phyloP scores from a whole-genome alignment of 2,329 filamentous ascomycete species.

The Cercospora brassicicola region DNA sequence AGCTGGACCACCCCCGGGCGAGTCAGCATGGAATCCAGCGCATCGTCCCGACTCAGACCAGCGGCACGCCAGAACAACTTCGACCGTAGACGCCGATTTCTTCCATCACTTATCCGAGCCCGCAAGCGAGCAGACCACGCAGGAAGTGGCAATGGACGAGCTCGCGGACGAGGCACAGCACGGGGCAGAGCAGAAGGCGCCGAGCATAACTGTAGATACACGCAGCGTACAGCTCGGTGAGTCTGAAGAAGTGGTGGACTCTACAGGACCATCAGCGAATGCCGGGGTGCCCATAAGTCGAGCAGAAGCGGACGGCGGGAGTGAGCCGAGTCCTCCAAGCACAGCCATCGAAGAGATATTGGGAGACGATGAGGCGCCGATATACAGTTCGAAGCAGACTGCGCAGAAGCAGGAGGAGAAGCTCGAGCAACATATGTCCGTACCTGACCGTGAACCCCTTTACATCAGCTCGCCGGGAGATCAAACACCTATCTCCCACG shows the following conservation, averaged over 20 bases:
- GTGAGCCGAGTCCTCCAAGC: conserved; percentile 2
- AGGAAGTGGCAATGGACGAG: conserved; percentile 6
- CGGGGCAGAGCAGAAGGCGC: conserved; percentile 12
- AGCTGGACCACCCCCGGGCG: conserved; percentile 10
- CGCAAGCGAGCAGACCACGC: conserved; percentile 27
- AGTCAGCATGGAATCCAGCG: conserved; percentile 56
- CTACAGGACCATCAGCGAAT: conserved; percentile 18
- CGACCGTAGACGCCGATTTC: conserved; percentile 37
- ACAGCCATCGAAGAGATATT: conserved; percentile 15
- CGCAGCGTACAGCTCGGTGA: conserved; percentile 5
- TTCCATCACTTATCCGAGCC: conserved; percentile 39
- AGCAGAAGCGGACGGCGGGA: conserved; percentile 22
- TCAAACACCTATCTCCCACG: conserved; percentile 16
- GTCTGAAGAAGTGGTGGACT: conserved; percentile 16
- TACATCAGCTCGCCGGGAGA: conserved; percentile 21
- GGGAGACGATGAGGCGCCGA: conserved; percentile 29
- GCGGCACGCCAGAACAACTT: conserved; percentile 26
- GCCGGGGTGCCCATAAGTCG: conserved; percentile 19
- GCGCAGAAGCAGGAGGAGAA: conserved; percentile 28
- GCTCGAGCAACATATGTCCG: conserved; percentile 27
- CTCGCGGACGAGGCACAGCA: conserved; percentile 3
- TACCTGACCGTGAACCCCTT: conserved; percentile 13
- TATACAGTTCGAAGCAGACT: conserved; percentile 29
- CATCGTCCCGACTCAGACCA: conserved; percentile 41
- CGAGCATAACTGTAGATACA: conserved; percentile 24